These are phyloP conservation scores for Neocatenulostroma microsporum DNA, from an alignment of 2,329 filamentous ascomycete species.

Conservation along the genomic window DNA sequence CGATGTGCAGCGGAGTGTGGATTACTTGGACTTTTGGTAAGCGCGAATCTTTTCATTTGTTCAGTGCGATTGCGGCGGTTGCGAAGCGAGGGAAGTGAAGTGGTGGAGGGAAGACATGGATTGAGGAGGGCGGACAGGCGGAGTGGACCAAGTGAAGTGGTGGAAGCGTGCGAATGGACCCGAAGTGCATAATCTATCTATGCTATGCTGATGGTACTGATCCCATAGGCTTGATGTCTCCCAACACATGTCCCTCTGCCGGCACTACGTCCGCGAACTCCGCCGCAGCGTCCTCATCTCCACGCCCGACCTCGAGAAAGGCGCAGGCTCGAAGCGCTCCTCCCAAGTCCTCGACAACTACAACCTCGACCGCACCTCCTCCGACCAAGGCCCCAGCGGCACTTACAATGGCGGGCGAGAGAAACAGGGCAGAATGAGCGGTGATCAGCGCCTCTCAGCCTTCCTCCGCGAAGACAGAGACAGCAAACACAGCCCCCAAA, in stretches of 20 bases:
- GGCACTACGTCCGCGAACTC: slow-evolving; percentile 93
- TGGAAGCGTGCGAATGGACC: too few species aligned
- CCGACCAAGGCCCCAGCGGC: slow-evolving; percentile 29
- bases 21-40: slow-evolving; percentile 97
- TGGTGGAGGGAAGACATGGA: not conserved
- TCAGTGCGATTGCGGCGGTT: not conserved
- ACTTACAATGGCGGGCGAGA: slow-evolving; percentile 32
- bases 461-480: slow-evolving; percentile 60
- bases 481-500: slow-evolving; percentile 40
- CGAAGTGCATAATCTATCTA: too few species aligned
- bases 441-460: slow-evolving; percentile 84
- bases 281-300: slow-evolving; percentile 86
- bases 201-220: too few species aligned
- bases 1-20: slow-evolving; percentile 93
- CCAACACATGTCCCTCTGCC: slow-evolving; percentile 95
- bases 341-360: slow-evolving; percentile 61
- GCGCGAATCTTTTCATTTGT: slow-evolving; percentile 22
- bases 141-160: too few species aligned
- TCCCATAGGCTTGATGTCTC: slow-evolving; percentile 99
- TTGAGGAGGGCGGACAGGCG: not conserved
- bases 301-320: slow-evolving; percentile 80
- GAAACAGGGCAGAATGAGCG: slow-evolving; percentile 47
- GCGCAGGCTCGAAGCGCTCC: slow-evolving; percentile 67
- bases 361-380: slow-evolving; percentile 44
- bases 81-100: not conserved